These are phyloP conservation scores for Fusarium piperis DNA, from an alignment of 2,329 filamentous ascomycete genomes.

Conservation along the genomic window DNA sequence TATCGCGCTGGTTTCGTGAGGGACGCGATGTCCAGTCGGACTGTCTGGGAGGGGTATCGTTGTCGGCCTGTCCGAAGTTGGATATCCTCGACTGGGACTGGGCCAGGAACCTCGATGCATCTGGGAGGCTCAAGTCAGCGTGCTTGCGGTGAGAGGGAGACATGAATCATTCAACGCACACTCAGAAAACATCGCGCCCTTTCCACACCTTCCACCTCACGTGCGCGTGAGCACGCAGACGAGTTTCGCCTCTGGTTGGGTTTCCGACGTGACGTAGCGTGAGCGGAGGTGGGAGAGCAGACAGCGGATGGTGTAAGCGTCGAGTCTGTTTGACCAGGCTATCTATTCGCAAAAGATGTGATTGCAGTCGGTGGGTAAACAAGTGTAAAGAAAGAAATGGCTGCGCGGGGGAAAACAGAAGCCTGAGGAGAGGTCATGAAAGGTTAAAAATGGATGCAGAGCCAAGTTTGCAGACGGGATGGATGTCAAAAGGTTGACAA, in stretches of 20 bases:
- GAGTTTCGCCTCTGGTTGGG: constrained; percentile 12
- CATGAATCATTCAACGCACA: constrained; percentile 66
- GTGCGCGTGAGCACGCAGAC: constrained; percentile 30
- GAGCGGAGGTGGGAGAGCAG: constrained; percentile 21
- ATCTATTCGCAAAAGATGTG: constrained; percentile 4
- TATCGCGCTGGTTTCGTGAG: constrained; percentile 46
- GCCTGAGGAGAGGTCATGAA: constrained; percentile 9
- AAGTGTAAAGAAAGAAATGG: constrained; percentile 1
- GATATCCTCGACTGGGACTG: constrained; percentile 94
- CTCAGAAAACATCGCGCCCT: constrained; percentile 71
- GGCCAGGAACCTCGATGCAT: constrained; percentile 95
- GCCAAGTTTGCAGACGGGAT: constrained; percentile 22
- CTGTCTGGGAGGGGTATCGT: constrained; percentile 41
- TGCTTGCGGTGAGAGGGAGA: neutral
- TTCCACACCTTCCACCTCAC: constrained; percentile 48
- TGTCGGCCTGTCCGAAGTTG: constrained; percentile 70
- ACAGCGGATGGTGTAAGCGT: constrained; percentile 30
- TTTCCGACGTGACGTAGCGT: constrained; percentile 38
- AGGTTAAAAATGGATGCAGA: constrained; percentile 31
- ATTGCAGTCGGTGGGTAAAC: neutral
- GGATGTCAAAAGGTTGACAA: constrained; percentile 21
- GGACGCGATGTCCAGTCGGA: constrained; percentile 50
- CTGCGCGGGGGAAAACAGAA: constrained; percentile 7
- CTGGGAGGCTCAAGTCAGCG: constrained; percentile 57
- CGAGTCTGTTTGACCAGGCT: constrained; percentile 11